Percentiles rank a stretch among this genome's conserved stretches.
Conservation (phyloP, 345 rosid species). For the Ceriops decandra region DNA sequence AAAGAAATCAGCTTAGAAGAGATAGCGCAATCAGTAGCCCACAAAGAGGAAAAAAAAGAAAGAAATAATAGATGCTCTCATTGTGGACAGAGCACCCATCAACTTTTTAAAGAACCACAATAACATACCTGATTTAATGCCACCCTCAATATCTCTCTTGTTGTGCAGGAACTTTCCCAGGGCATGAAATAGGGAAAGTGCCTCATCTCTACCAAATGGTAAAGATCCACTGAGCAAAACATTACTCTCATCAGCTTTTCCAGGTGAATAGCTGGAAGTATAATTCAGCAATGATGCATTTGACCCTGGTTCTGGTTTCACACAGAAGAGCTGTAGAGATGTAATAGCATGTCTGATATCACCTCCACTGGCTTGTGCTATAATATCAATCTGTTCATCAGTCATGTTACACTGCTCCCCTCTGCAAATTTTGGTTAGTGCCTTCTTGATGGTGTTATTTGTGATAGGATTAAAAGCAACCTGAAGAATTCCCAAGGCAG, state of each 20-base stretch:
- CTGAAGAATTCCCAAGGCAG: slow-evolving; percentile 42
- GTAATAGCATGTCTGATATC: slow-evolving; percentile 92
- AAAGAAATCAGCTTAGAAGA: slow-evolving; percentile 5
- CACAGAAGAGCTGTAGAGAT: slow-evolving; percentile 72
- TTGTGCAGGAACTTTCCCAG: slow-evolving; percentile 95
- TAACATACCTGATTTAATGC: slow-evolving; percentile 40
- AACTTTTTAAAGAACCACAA: slow-evolving; percentile 3
- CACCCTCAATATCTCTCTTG: slow-evolving; percentile 66
- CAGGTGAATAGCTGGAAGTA: slow-evolving; percentile 22
- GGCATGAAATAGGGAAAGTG: slow-evolving; percentile 85
- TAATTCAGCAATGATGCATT: slow-evolving; percentile 27
- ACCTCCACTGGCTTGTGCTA: slow-evolving; percentile 82
- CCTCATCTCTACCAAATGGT: slow-evolving; percentile 72
- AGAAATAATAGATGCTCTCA: not conserved
- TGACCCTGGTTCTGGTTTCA: slow-evolving; percentile 39
- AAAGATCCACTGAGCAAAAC: slow-evolving; percentile 37
- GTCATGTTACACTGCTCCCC: slow-evolving; percentile 55
- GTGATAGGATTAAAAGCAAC: slow-evolving; percentile 85
- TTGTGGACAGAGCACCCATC: not conserved
- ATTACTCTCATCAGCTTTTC: slow-evolving; percentile 29
- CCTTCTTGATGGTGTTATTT: slow-evolving; percentile 68
- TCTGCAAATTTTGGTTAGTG: slow-evolving; percentile 67
- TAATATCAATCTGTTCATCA: slow-evolving; percentile 61
- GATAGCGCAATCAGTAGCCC: slow-evolving; percentile 2
- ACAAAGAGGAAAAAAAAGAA: not conserved